A percentile compares a stretch with the other conserved stretches of the same genome.
These are phyloP conservation scores for Sphagnum contortum DNA, from an alignment of 225 moss, liverwort and hornwort species.

Conservation along the genomic window DNA sequence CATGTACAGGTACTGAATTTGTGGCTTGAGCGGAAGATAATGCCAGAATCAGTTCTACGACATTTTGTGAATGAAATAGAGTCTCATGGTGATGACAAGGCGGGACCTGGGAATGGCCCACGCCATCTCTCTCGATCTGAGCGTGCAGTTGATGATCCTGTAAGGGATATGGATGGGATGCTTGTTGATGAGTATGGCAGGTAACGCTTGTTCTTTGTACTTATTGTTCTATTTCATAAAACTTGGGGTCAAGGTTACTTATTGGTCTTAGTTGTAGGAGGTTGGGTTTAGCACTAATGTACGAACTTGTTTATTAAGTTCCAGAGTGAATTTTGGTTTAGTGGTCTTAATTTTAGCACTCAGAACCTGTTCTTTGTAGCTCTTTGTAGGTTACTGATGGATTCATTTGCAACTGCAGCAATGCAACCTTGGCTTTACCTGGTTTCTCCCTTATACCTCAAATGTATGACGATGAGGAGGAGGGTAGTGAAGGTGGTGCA, in stretches of 20 bases:
- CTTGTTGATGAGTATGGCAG: constrained; percentile 99
- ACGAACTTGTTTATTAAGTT: no score
- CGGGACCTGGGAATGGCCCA: constrained; percentile 48
- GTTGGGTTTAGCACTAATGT: no score
- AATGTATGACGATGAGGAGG: constrained; percentile 87
- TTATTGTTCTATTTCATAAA: no score
- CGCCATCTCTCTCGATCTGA: constrained; percentile 89
- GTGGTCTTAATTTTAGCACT: no score
- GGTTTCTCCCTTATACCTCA: constrained; percentile 79
- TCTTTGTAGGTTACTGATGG: no score
- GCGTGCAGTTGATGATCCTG: constrained; percentile 96
- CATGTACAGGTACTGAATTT: constrained; percentile 69
- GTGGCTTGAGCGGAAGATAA: constrained; percentile 85
- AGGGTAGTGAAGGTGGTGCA: constrained; percentile 52
- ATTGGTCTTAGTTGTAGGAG: no score
- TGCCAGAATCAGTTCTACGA: constrained; percentile 75
- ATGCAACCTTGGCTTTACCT: constrained; percentile 81
- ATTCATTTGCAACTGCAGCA: constrained; percentile 45
- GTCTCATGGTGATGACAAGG: constrained; percentile 78
- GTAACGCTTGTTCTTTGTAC: constrained; percentile 12
- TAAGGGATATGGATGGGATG: constrained; percentile 99
- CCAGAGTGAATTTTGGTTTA: no score
- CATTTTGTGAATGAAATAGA: constrained; percentile 97
- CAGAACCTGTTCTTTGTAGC: no score
- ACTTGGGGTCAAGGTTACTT: no score